Conservation (phyloP, 2,329 filamentous ascomycete genomes). For the Cyclaneusma minus region DNA sequence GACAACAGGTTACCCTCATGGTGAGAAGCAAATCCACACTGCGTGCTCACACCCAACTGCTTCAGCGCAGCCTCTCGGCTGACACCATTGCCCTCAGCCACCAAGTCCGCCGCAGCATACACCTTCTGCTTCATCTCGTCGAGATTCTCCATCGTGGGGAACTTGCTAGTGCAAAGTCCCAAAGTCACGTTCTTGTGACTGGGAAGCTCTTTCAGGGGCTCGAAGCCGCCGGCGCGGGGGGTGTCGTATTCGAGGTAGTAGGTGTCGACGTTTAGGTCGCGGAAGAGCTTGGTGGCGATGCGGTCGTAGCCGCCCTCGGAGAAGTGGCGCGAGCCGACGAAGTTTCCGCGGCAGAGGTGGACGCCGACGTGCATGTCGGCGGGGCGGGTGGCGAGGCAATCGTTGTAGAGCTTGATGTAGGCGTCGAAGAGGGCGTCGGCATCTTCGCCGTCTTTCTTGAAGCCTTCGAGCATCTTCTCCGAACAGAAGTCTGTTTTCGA, state of each 20-base stretch:
- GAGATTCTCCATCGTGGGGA: conserved; percentile 45
- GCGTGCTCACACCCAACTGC: conserved; percentile 52
- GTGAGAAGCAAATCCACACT: conserved; percentile 63
- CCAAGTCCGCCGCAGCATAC: conserved; percentile 45
- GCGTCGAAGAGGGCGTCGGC: conserved; percentile 58
- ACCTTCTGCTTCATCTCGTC: conserved; percentile 46
- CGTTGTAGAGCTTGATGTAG: conserved; percentile 66
- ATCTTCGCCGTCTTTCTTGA: conserved; percentile 52
- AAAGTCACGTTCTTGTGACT: conserved; percentile 47
- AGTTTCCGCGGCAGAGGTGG: conserved; percentile 58
- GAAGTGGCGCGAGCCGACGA: conserved; percentile 50
- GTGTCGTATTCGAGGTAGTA: conserved; percentile 60
- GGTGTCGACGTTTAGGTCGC: conserved; percentile 45
- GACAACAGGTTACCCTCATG: conserved; percentile 47
- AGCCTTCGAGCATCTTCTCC: conserved; percentile 54
- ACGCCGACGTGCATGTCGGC: conserved; percentile 62
- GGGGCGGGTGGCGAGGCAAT: conserved; percentile 46
- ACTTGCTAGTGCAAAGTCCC: conserved; percentile 48
- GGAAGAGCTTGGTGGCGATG: conserved; percentile 51
- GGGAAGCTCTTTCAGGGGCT: conserved; percentile 45
- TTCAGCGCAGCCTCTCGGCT: conserved; percentile 51
- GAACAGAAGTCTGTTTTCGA: conserved; percentile 66
- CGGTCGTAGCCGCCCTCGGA: conserved; percentile 51
- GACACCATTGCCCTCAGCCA: conserved; percentile 52
- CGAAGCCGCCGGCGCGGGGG: conserved; percentile 46